Evolutionary conservation across 306 rosid genomes (phyloP), one percentile per base, ranked within the genome.

Genomic region (Crotalaria pallida): DNA sequence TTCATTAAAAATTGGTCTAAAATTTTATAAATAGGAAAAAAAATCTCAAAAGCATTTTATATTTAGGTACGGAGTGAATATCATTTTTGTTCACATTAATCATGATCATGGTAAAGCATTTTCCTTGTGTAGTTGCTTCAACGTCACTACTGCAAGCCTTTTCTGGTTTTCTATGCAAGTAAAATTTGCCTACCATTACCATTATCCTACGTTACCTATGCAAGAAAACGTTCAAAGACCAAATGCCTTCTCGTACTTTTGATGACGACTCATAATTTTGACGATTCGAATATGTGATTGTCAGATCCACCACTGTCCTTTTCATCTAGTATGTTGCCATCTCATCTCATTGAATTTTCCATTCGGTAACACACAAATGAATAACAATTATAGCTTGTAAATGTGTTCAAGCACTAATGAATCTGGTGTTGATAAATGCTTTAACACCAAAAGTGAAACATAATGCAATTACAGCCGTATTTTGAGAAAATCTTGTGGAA

Each of bases 141-240:
- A 70, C 57, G 58, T 57, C 64, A 69, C 29, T 15, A 69, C 29
- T 15, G 43, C 12, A 41, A n/a, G 11, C 56, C 33, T 48, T 21
- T 45, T 45, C 38, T 29, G 33, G 31, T 31, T 66, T 64, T 7
- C n/a, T 9, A 22, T 11, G 36, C 0, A 48, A 27, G 52, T 41
- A 40, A 38, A 21, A 22, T 1, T 2, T 24, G 23, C 6, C 23
- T 47, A 44, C 26, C 43, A 40, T 16, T 49, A 2, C 74, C 67
- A 44, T 64, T 17, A 58, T 56, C 57, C 58, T n/a, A 74, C 72
- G 72, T 43, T 64, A 64, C 38, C 47, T 52, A 29, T 23, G 2
- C 36, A 0, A 24, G 29, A 12, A 34, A 72, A 38, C 45, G 10
- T 72, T 60, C 43, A 72, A 59, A 24, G 47, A 52, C 5, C 9